phyloP scores from a whole-genome alignment of 768 basidiomycete genomes.

The Baorangia bicolor region DNA sequence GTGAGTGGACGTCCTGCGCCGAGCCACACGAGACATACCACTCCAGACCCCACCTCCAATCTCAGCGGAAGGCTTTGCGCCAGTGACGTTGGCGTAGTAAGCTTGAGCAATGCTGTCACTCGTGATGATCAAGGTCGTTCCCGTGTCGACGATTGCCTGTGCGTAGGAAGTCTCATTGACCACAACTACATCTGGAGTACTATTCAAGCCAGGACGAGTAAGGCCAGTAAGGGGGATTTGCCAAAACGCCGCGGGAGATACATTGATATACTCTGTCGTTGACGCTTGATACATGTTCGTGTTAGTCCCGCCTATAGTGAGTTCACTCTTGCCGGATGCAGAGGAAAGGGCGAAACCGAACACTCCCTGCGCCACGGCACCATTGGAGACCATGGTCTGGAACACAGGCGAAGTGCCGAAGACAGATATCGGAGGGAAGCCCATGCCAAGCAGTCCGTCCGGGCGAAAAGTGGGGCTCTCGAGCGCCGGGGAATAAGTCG shows the following conservation, averaged over 20 bases:
- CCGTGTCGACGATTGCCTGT: constrained; percentile 37
- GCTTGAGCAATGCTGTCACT: constrained; percentile 24
- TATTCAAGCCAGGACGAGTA: constrained; percentile 20
- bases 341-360: constrained; percentile 51
- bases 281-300: constrained; percentile 42
- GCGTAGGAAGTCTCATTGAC: constrained; percentile 21
- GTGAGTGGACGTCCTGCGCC: neutral
- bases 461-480: constrained; percentile 23
- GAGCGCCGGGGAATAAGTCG: constrained; percentile 36
- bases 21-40: constrained; percentile 13
- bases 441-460: constrained; percentile 47
- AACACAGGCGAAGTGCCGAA: constrained; percentile 40
- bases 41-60: constrained; percentile 38
- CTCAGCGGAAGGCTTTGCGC: constrained; percentile 22
- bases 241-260: constrained; percentile 38
- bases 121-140: constrained; percentile 30
- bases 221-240: constrained; percentile 35
- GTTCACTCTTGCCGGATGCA: constrained; percentile 42
- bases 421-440: constrained; percentile 38
- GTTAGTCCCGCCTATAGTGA: constrained; percentile 58
- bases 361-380: constrained; percentile 32
- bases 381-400: constrained; percentile 43
- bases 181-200: constrained; percentile 22
- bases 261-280: constrained; percentile 37
- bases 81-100: constrained; percentile 33